Evolutionary conservation across 2,329 filamentous ascomycete genomes (phyloP), one percentile per base, ranked within the genome.

Genomic region (Colletotrichum sp.): DNA sequence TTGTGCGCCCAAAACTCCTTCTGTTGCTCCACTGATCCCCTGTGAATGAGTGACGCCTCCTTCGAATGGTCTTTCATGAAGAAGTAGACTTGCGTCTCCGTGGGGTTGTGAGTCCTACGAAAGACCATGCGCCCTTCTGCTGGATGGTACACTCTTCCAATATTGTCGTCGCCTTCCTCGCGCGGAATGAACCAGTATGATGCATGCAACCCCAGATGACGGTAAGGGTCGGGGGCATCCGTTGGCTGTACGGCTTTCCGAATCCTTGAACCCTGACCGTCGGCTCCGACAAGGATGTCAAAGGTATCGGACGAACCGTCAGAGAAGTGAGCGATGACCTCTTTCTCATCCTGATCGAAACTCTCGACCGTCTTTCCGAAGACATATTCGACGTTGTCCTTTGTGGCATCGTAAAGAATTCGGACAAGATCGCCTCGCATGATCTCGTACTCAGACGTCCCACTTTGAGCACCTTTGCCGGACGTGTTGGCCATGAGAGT

Each of bases 281-380:
- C 90, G 4, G 89, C 89, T 6, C 87, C 89, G 56, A 92, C 85
- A 0, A 92, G 79, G 0, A 92, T 78, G 75, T 92, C 90, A 76
- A 84, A 92, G 3, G 79, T 80, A 24, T 85, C 84, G 6, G 78
- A 80, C 1, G 78, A 79, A 6, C 88, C 88, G 68, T 89, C 85
- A 4, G 83, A 84, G 68, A 91, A 87, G 56, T 21, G 28, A 10
- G 81, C 78, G 6, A 76, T 32, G 13, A 81, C 77, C 1, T 79
- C 76, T 8, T 76, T 70, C 12, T 80, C 73, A 34, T 69, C 28
- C 13, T 81, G 55, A 10, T 81, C 70, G 5, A 83, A 77, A 30
- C 77, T 79, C 68, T 82, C 78, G n/a, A 82, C 80, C 4, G 79
- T 83, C 1, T 73, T 79, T 8, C 82, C 81, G 38, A 85, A 86